These are phyloP conservation scores for Trichomonas tenax DNA, from an alignment of 208 protist genomes.

Conservation along the genomic window DNA sequence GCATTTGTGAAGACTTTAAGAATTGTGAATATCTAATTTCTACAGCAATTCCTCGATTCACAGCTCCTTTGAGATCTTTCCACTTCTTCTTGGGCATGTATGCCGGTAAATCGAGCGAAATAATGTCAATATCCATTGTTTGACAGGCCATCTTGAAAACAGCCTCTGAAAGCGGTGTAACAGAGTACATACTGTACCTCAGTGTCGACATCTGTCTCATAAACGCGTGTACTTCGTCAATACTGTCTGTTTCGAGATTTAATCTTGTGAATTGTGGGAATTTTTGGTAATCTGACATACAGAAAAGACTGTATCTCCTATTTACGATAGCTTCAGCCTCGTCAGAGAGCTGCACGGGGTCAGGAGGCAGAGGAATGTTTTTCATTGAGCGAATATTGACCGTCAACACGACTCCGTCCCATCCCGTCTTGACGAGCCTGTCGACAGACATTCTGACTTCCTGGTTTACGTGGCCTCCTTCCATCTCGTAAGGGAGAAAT, in stretches of 20 bases:
- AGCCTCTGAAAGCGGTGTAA: not conserved
- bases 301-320: not conserved
- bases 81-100: not conserved
- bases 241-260: not conserved
- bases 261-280: slow-evolving; percentile 7
- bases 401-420: not conserved
- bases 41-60: not conserved
- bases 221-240: not conserved
- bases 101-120: not conserved
- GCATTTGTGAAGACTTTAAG: not conserved
- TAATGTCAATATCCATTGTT: not conserved
- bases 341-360: not conserved
- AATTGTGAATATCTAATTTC: not conserved
- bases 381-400: not conserved
- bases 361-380: not conserved
- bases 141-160: not conserved
- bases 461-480: not conserved
- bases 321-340: not conserved
- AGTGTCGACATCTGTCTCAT: not conserved
- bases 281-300: not conserved
- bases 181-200: not conserved
- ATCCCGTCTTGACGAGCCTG: not conserved
- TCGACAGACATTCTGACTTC: not conserved
- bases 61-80: not conserved
- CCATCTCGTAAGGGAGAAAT: not conserved